Conservation (phyloP, 169 alveolate species). For the Plasmodium gonderi region DNA sequence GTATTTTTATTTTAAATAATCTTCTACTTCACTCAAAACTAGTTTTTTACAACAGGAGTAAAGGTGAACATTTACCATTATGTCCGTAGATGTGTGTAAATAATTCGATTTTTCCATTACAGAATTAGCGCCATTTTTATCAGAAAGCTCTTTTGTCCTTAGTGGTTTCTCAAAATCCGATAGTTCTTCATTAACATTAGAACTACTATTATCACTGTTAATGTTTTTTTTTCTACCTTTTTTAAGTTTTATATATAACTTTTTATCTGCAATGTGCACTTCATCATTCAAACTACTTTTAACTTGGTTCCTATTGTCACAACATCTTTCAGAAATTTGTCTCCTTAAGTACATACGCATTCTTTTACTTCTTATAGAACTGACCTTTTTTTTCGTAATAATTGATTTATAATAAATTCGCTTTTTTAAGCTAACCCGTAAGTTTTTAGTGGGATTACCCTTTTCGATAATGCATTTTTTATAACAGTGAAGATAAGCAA, state of each 20-base stretch:
- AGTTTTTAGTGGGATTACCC: not conserved
- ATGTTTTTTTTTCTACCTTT: not conserved
- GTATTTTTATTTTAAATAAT: not conserved
- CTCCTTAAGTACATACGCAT: not conserved
- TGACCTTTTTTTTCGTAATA: constrained; percentile 1
- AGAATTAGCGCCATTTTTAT: not conserved
- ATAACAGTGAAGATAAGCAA: constrained; percentile 12
- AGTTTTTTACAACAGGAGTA: not conserved
- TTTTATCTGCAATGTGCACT: not conserved
- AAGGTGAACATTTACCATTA: not conserved
- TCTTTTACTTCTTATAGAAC: constrained; percentile 17
- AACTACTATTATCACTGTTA: not conserved
- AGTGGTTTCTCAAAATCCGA: not conserved
- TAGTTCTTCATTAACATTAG: constrained; percentile 10
- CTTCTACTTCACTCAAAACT: not conserved
- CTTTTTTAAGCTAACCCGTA: constrained; percentile 4
- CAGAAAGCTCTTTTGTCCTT: not conserved
- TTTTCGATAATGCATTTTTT: constrained; percentile 11
- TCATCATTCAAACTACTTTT: constrained; percentile 20
- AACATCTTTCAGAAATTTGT: not conserved
- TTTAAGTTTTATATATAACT: not conserved
- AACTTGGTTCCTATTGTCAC: not conserved
- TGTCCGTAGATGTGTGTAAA: constrained; percentile 5
- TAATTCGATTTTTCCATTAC: constrained; percentile 3
- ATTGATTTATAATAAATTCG: not conserved